These are phyloP conservation scores for Acacia crassicarpa DNA, from an alignment of 306 rosid genomes.

Conservation along the genomic window DNA sequence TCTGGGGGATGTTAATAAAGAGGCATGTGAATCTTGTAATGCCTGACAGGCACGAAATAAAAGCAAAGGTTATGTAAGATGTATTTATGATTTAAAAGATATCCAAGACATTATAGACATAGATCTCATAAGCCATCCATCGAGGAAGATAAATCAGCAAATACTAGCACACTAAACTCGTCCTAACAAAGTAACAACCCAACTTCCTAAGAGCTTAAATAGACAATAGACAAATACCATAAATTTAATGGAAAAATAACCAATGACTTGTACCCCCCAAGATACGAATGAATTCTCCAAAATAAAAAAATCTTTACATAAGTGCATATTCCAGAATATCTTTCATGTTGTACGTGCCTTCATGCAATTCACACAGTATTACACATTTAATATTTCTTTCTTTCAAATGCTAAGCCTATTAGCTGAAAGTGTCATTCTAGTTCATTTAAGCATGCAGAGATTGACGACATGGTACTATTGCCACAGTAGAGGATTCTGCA, in stretches of 20 bases:
- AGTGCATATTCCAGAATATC: not conserved
- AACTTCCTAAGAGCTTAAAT: not conserved
- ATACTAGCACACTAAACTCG: not conserved
- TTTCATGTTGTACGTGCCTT: not conserved
- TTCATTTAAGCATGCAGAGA: not conserved
- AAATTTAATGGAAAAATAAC: not conserved
- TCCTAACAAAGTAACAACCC: not conserved
- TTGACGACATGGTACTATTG: not conserved
- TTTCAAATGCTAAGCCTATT: not conserved
- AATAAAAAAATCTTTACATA: not conserved
- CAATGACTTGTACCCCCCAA: not conserved
- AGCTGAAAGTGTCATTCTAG: not conserved
- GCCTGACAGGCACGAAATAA: slow-evolving; percentile 28
- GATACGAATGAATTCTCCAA: not conserved
- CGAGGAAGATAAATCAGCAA: not conserved
- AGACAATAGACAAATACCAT: not conserved
- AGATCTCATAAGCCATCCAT: not conserved
- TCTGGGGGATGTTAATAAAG: slow-evolving; percentile 15
- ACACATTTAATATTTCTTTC: not conserved
- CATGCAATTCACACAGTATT: not conserved
- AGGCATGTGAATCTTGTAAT: slow-evolving; percentile 24
- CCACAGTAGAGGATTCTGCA: not conserved
- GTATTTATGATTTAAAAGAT: not conserved
- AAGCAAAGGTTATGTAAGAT: not conserved
- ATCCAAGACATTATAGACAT: not conserved